Conservation (phyloP, 2,329 filamentous ascomycete species). For the Grosmannia serpens region DNA sequence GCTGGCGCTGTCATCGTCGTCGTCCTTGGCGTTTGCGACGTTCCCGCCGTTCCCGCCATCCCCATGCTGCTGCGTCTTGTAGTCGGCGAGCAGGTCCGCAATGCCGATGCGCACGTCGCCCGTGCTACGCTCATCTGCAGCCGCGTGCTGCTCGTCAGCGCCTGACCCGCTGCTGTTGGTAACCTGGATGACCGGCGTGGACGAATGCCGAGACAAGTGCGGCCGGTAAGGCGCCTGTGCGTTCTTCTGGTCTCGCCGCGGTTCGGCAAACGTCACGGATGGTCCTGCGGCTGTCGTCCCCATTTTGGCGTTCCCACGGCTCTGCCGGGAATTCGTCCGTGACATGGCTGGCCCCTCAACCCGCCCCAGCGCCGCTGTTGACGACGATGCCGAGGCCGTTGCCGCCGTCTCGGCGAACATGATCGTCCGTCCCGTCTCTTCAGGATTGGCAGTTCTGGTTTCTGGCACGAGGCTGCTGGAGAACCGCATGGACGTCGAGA, state of each 20-base stretch:
- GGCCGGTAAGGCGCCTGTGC: slow-evolving; percentile 10
- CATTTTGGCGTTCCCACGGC: slow-evolving; percentile 20
- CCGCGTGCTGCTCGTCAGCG: neutral
- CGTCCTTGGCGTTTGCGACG: neutral
- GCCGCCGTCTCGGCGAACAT: slow-evolving; percentile 52
- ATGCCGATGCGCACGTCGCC: slow-evolving; percentile 31
- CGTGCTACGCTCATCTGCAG: neutral
- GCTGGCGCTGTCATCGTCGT: neutral
- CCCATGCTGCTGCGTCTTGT: slow-evolving; percentile 14
- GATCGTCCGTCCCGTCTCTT: slow-evolving; percentile 56
- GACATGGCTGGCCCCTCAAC: slow-evolving; percentile 27
- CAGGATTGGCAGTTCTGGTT: slow-evolving; percentile 53
- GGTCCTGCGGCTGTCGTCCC: neutral
- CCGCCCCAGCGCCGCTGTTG: slow-evolving; percentile 8
- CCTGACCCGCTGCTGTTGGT: neutral
- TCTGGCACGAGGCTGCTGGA: slow-evolving; percentile 63
- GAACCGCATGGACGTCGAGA: slow-evolving; percentile 45
- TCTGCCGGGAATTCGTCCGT: slow-evolving; percentile 35
- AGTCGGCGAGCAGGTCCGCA: slow-evolving; percentile 30
- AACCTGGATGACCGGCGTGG: slow-evolving; percentile 3
- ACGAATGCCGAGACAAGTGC: slow-evolving; percentile 5
- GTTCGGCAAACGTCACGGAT: slow-evolving; percentile 49
- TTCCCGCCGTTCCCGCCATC: neutral
- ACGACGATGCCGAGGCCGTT: slow-evolving; percentile 8
- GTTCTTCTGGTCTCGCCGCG: slow-evolving; percentile 29